Evolutionary conservation across 768 basidiomycete genomes (phyloP), one percentile per base, ranked within the genome.

Genomic region (Lentinus tigrinus): DNA sequence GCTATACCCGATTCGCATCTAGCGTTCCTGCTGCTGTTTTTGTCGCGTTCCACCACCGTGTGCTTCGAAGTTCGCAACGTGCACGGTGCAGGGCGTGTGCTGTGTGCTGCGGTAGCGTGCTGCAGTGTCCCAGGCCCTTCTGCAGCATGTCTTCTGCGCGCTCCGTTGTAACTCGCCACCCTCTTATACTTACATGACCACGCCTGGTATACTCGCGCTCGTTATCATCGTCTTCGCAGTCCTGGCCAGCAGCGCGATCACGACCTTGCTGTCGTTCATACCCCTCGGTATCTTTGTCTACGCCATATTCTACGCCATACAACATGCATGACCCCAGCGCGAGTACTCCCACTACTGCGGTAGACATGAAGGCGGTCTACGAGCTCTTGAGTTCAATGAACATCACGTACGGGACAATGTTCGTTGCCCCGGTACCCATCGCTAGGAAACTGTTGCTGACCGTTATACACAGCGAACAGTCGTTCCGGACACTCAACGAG

Each of bases 401-500:
- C 23, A 47, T 49, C 0, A 64, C 61, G 4, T 40, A 62, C 34
- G 52, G 42, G 1, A 60, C 54, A 0, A 42, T 68, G 67, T 66
- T 24, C 24, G 68, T 64, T 27, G 24, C 24, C n/a, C 21, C 10
- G 27, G 26, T 14, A n/a, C 16, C 24, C 28, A 2, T n/a, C 48
- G 21, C 3, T 19, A n/a, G 27, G 26, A 14, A n/a, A 14, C 24
- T 28, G 4, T n/a, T 48, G 21, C 3, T 19, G 26, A 16, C 19
- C 23, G 21, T 27, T n/a, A 16, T 8, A 9, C 39, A 39, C 63
- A 76, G 75, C 11, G 73, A 69, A 9, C 57, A 56, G 19, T 70
- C 67, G 11, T 72, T 77, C 52, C 58, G 56, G 2, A 61, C 58
- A 8, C 58, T 77, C 54, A 72, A 73, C 42, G 68, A 69, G 27